Base-by-base conservation (phyloP, 192 early-diverging fungal species). In the Rhizophagus prolifer region DNA sequence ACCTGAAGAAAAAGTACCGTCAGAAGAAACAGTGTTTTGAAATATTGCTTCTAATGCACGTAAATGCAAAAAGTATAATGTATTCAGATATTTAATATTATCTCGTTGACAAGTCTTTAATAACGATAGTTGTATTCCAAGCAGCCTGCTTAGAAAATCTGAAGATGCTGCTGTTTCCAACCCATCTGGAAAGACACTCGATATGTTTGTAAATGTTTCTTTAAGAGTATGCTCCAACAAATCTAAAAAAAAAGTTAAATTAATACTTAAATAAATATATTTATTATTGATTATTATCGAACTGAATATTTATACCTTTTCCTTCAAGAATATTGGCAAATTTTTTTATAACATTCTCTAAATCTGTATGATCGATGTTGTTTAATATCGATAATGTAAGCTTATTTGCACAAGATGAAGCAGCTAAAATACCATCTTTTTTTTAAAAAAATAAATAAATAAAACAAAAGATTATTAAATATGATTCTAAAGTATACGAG, bases 101-200 rank as follows among this genome's bases (percentile, higher is more conserved):
- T 75, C 74, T 16, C 59, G 36, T 21, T 23, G 62, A 62, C 58
- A 54, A 21, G 41, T 30, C 6, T 75, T 75, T 44, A 75, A 34
- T 50, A 75, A 47, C 26, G 74, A 75, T 0, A 75, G 60, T 31
- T 75, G 74, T 31, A 75, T 30, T 31, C 74, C 74, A n/a, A 75
- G 28, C 25, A 75, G 36, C 47, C 63, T 75, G 65, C 23, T 46
- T 1, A 66, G 12, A 28, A 75, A 61, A 44, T 75, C 74, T 30
- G 74, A 75, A 25, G 60, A 65, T 4, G 25, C 21, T 10, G 41
- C 1, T 21, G 60, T 47, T 50, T 47, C 28, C 12, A 61, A 46
- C 12, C 44, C 38, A 44, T 74, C 38, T 9, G 74, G 28, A 30
- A 65, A 65, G 12, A 75, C 41, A 4, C 63, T 28, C 21, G 28